Conservation (phyloP, 345 rosid species). For the Linum lewisii region DNA sequence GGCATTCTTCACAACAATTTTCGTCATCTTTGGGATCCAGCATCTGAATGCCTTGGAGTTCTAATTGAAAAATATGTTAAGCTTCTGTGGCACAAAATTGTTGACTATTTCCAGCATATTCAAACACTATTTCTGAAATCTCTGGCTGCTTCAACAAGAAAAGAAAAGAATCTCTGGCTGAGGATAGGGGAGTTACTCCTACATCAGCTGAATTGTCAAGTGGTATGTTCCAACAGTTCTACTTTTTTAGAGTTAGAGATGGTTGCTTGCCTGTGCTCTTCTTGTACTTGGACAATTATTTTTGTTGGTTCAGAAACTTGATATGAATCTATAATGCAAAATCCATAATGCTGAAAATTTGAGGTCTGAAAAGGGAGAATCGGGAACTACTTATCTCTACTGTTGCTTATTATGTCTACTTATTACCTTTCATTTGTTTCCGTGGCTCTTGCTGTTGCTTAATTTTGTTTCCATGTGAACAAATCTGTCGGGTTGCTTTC, state of each 20-base stretch:
- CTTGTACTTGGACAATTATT: not conserved
- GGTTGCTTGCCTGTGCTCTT: not conserved
- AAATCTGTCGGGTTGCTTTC: conserved; percentile 52
- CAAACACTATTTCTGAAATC: conserved; percentile 33
- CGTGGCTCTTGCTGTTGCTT: not conserved
- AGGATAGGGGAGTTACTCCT: conserved; percentile 25
- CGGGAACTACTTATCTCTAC: not conserved
- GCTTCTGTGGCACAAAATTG: conserved; percentile 57
- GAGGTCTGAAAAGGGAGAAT: not conserved
- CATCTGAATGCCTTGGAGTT: conserved; percentile 66
- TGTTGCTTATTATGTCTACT: not conserved
- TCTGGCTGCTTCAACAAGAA: no score
- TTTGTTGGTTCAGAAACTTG: not conserved
- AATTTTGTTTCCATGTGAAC: conserved; percentile 21
- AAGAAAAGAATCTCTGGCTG: no score
- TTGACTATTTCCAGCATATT: conserved; percentile 36
- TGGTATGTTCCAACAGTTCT: conserved; percentile 33
- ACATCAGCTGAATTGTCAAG: conserved; percentile 23
- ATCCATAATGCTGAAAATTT: not conserved
- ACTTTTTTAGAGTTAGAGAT: not conserved
- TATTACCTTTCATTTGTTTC: not conserved
- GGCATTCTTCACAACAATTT: conserved; percentile 71
- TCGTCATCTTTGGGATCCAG: conserved; percentile 52
- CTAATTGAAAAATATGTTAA: conserved; percentile 40
- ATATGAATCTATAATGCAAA: not conserved